Evolutionary conservation across 176 grass and related monocot genomes (phyloP).

Genomic region (Musa troglodytarum): DNA sequence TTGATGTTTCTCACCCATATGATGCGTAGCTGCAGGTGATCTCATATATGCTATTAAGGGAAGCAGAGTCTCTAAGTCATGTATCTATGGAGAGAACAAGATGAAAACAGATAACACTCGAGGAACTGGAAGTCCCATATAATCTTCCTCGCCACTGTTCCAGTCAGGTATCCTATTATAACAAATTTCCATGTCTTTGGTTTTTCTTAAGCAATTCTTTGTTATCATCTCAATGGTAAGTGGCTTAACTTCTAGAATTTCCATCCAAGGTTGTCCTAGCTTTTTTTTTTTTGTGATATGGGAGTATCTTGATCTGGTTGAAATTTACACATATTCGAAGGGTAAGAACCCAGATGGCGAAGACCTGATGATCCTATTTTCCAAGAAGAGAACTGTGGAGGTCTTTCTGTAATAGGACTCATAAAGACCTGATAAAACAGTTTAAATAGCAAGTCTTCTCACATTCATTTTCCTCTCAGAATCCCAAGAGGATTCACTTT

Average conservation of each 20-base stretch:
- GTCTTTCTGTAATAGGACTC: too few species aligned
- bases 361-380: too few species aligned
- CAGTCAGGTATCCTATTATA: constrained; percentile 45
- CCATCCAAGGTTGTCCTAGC: background rate
- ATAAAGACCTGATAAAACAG: too few species aligned
- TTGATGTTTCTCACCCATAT: constrained; percentile 70
- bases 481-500: too few species aligned
- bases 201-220: background rate
- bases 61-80: constrained; percentile 84
- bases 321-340: too few species aligned
- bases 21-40: constrained; percentile 86
- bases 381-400: too few species aligned
- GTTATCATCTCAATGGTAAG: background rate
- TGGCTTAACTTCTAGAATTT: background rate
- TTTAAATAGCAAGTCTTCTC: too few species aligned
- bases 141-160: constrained; percentile 92
- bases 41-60: constrained; percentile 95
- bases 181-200: background rate
- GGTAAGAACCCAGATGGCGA: too few species aligned
- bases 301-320: too few species aligned
- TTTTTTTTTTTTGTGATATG: too few species aligned
- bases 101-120: constrained; percentile 90
- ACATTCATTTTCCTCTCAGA: too few species aligned
- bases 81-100: constrained; percentile 93
- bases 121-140: constrained; percentile 88